A percentile compares a stretch with the other conserved stretches of the same genome.
phyloP scores from a whole-genome alignment of 352 stramenopile genomes.

The Achlya hypogyna region DNA sequence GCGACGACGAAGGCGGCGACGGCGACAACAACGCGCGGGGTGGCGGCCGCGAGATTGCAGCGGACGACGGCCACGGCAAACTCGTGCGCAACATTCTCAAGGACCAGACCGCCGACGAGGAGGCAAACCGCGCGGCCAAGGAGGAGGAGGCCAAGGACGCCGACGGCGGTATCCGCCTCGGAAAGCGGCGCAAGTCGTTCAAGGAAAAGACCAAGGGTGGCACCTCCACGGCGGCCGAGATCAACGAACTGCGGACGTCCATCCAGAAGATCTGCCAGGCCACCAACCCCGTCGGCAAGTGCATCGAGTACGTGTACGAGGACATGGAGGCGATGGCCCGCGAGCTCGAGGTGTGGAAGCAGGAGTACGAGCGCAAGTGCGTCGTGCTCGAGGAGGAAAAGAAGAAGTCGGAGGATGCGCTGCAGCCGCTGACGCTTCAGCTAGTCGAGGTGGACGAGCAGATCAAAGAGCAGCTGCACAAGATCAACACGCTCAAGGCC shows the following conservation, averaged over 20 bases:
- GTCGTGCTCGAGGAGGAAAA: slow-evolving; percentile 76
- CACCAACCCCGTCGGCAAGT: slow-evolving; percentile 84
- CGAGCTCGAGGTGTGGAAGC: slow-evolving; percentile 88
- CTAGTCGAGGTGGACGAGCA: slow-evolving; percentile 83
- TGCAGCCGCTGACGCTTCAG: slow-evolving; percentile 75
- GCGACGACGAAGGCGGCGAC: slow-evolving; percentile 53
- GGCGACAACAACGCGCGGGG: slow-evolving; percentile 28
- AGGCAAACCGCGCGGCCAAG: slow-evolving; percentile 42
- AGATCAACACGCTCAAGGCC: slow-evolving; percentile 88
- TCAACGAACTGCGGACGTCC: slow-evolving; percentile 60
- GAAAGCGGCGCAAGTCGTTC: slow-evolving; percentile 67
- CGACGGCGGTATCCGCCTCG: slow-evolving; percentile 66
- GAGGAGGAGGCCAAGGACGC: slow-evolving; percentile 49
- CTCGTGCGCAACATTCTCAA: slow-evolving; percentile 81
- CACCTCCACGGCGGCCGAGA: slow-evolving; percentile 55
- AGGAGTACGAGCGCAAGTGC: slow-evolving; percentile 68
- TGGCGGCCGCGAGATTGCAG: slow-evolving; percentile 15
- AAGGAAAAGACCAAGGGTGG: slow-evolving; percentile 69
- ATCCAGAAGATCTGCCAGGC: slow-evolving; percentile 91
- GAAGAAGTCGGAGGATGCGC: slow-evolving; percentile 71
- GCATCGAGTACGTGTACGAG: slow-evolving; percentile 91
- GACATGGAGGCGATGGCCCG: slow-evolving; percentile 91
- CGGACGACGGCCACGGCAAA: slow-evolving; percentile 47
- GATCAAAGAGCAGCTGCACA: slow-evolving; percentile 86
- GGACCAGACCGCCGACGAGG: slow-evolving; percentile 60